Conservation (phyloP, 2,329 filamentous ascomycete species). For the Penicillium vulpinum region DNA sequence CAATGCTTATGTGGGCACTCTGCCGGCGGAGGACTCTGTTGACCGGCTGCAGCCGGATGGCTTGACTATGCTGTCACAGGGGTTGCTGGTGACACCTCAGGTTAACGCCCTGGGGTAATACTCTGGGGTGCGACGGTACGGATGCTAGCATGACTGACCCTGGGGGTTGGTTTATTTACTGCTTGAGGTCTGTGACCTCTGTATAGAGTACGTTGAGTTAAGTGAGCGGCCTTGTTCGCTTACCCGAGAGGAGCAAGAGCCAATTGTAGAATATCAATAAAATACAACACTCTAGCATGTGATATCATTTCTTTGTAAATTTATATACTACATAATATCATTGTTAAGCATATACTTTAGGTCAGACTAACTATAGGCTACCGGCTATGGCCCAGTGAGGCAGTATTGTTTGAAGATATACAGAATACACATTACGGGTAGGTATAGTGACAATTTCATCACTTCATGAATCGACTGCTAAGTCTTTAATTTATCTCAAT, state of each 20-base stretch:
- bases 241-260: background rate
- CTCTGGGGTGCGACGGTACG: background rate
- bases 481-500: background rate
- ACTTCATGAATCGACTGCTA: background rate
- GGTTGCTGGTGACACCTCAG: conserved; percentile 31
- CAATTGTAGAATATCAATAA: no score
- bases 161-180: background rate
- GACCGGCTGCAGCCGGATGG: conserved; percentile 42
- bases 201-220: background rate
- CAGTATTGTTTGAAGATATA: background rate
- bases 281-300: background rate
- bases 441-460: background rate
- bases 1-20: conserved; percentile 56
- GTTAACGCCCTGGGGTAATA: conserved; percentile 29
- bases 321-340: background rate
- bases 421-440: background rate
- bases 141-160: background rate
- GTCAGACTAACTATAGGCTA: background rate
- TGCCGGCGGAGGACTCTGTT: conserved; percentile 40
- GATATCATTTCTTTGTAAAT: background rate
- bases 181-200: background rate
- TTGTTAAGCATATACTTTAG: background rate
- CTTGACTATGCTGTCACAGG: conserved; percentile 27
- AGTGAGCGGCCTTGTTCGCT: background rate
- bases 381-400: no score